phyloP scores from a whole-genome alignment of 768 basidiomycete species.

The Sistotremastrum niveocremeum region DNA sequence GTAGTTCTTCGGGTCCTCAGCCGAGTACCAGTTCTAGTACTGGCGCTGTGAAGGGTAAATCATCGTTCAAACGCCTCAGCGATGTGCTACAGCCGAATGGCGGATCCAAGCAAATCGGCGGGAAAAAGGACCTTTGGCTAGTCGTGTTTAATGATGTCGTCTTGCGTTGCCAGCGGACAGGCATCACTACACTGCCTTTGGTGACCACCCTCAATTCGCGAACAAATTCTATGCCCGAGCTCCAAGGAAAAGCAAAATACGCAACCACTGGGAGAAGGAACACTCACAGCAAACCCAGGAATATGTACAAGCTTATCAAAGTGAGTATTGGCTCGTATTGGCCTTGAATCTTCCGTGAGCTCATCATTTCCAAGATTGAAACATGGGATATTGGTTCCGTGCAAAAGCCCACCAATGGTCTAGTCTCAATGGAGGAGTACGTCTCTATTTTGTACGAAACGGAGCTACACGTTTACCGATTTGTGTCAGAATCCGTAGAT shows the following conservation, averaged over 20 bases:
- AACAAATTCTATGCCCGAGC: slow-evolving; percentile 68
- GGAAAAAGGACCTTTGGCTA: slow-evolving; percentile 86
- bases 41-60: slow-evolving; percentile 55
- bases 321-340: slow-evolving; percentile 24
- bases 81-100: slow-evolving; percentile 58
- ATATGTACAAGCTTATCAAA: slow-evolving; percentile 89
- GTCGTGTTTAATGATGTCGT: slow-evolving; percentile 95
- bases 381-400: slow-evolving; percentile 77
- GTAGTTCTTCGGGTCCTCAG: slow-evolving; percentile 18
- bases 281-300: slow-evolving; percentile 70
- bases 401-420: slow-evolving; percentile 61
- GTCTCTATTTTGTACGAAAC: slow-evolving; percentile 16
- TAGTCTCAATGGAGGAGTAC: slow-evolving; percentile 86
- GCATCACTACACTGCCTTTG: slow-evolving; percentile 74
- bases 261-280: slow-evolving; percentile 67
- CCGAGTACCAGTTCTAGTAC: slow-evolving; percentile 27
- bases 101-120: slow-evolving; percentile 29
- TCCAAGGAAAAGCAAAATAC: slow-evolving; percentile 74
- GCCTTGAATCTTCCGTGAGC: not conserved
- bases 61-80: slow-evolving; percentile 79
- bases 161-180: slow-evolving; percentile 79
- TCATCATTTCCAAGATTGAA: slow-evolving; percentile 43
- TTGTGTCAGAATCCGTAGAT: slow-evolving; percentile 36
- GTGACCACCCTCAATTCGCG: slow-evolving; percentile 54
- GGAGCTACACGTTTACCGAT: slow-evolving; percentile 25